phyloP scores from a whole-genome alignment of 371 early-diverging fungal genomes.

The Circinella umbellata region DNA sequence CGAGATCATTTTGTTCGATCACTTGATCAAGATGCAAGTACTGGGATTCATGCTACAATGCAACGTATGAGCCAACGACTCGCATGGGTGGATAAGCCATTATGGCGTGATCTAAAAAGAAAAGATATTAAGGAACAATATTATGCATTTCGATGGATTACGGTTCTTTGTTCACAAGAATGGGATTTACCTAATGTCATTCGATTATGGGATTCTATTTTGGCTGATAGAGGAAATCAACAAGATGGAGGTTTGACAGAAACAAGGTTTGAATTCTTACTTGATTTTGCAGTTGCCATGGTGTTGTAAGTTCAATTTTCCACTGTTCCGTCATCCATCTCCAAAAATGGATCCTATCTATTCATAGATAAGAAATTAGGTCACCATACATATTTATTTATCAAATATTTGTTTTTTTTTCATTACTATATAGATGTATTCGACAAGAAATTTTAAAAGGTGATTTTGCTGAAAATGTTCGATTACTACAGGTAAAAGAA shows the following conservation, averaged over 20 bases:
- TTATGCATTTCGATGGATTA: slow-evolving; percentile 88
- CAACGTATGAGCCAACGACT: slow-evolving; percentile 64
- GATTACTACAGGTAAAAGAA: slow-evolving; percentile 62
- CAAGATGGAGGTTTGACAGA: slow-evolving; percentile 36
- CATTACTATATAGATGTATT: slow-evolving; percentile 65
- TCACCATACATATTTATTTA: too few species aligned
- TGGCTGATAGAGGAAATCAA: slow-evolving; percentile 66
- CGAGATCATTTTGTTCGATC: slow-evolving; percentile 84
- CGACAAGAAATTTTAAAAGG: slow-evolving; percentile 61
- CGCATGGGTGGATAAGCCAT: slow-evolving; percentile 59
- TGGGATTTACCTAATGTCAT: slow-evolving; percentile 84
- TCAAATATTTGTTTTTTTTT: too few species aligned
- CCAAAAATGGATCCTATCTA: too few species aligned
- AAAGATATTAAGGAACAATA: slow-evolving; percentile 79
- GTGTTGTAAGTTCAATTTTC: slow-evolving; percentile 58
- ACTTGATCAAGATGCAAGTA: slow-evolving; percentile 62
- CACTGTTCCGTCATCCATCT: too few species aligned
- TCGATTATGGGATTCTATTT: slow-evolving; percentile 83
- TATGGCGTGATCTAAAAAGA: slow-evolving; percentile 68
- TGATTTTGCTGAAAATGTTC: slow-evolving; percentile 70
- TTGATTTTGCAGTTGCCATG: slow-evolving; percentile 83
- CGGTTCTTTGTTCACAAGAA: slow-evolving; percentile 84
- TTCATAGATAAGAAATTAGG: too few species aligned
- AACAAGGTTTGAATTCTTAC: slow-evolving; percentile 69
- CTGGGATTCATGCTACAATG: slow-evolving; percentile 68